phyloP scores from a whole-genome alignment of 1,284 basidiomycete genomes.

The Fomitopsis pinicola region DNA sequence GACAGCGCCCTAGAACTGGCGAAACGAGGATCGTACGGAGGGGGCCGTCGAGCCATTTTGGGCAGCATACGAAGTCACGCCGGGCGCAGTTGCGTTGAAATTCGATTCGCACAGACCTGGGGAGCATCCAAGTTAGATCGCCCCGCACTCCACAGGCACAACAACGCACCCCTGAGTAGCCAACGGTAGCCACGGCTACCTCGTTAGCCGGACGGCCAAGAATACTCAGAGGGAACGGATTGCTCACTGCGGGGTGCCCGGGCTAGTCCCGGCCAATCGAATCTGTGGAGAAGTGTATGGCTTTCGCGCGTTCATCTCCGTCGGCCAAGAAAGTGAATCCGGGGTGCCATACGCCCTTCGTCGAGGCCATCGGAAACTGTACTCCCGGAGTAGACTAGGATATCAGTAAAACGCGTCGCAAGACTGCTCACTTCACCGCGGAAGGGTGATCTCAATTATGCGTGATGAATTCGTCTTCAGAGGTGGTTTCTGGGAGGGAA shows the following conservation, averaged over 20 bases:
- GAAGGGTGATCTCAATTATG: background rate
- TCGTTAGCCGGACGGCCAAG: background rate
- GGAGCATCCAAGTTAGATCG: too few relatives aligned
- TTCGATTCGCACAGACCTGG: background rate
- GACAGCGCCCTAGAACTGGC: background rate
- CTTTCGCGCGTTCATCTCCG: conserved; percentile 1
- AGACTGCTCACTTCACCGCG: background rate
- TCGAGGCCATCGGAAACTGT: background rate
- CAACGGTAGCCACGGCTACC: background rate
- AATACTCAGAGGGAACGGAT: background rate
- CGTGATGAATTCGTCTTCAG: background rate
- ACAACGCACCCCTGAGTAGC: background rate
- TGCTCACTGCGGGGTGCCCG: background rate
- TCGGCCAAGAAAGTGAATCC: background rate
- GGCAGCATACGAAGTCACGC: background rate
- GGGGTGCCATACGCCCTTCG: background rate
- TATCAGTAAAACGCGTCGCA: background rate
- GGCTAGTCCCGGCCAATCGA: background rate
- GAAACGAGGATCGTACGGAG: background rate
- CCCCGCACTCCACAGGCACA: background rate
- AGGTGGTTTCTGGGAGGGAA: background rate
- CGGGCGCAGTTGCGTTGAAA: background rate
- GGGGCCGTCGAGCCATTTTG: background rate
- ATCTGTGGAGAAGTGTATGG: background rate
- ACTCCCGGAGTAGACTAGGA: background rate